Percentiles rank a stretch among this genome's conserved stretches.
Evolutionary conservation across 257 asterid species (phyloP).

Genomic region (Cordia subcordata): DNA sequence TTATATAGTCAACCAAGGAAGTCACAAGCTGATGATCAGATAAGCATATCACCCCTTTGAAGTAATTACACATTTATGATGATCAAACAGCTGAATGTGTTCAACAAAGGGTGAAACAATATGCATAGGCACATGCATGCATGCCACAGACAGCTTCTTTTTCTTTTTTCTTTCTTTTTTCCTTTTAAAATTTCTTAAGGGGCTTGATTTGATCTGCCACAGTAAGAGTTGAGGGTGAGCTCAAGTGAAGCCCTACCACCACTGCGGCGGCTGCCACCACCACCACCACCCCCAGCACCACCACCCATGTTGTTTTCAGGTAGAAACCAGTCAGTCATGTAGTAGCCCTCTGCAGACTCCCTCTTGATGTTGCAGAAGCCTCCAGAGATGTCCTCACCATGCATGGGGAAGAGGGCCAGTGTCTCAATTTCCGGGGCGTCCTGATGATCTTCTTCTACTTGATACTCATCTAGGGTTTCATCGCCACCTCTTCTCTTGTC

Average conservation of each 20-base stretch:
- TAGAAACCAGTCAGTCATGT: slow-evolving; percentile 18
- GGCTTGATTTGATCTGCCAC: slow-evolving; percentile 29
- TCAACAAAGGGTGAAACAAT: too few species aligned
- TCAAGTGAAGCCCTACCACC: slow-evolving; percentile 65
- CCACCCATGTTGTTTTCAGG: slow-evolving; percentile 19
- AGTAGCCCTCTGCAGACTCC: slow-evolving; percentile 15
- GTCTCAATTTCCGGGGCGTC: slow-evolving; percentile 48
- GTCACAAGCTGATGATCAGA: too few species aligned
- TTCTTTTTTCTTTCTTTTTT: background rate
- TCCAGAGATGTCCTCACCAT: slow-evolving; percentile 42
- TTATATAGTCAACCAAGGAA: too few species aligned
- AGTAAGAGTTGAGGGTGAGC: slow-evolving; percentile 73
- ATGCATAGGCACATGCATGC: too few species aligned
- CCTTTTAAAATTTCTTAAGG: too few species aligned
- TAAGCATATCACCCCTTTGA: too few species aligned
- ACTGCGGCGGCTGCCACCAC: too few species aligned
- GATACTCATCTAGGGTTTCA: slow-evolving; percentile 50
- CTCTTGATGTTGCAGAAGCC: slow-evolving; percentile 15
- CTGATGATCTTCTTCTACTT: slow-evolving; percentile 24
- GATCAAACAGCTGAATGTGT: too few species aligned
- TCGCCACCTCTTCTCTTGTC: slow-evolving; percentile 42
- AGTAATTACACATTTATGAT: too few species aligned
- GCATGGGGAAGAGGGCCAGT: slow-evolving; percentile 90
- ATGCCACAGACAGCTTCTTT: too few species aligned
- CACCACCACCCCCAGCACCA: too few species aligned